Conservation (phyloP, 2,329 filamentous ascomycete species). For the Penicillium palitans region DNA sequence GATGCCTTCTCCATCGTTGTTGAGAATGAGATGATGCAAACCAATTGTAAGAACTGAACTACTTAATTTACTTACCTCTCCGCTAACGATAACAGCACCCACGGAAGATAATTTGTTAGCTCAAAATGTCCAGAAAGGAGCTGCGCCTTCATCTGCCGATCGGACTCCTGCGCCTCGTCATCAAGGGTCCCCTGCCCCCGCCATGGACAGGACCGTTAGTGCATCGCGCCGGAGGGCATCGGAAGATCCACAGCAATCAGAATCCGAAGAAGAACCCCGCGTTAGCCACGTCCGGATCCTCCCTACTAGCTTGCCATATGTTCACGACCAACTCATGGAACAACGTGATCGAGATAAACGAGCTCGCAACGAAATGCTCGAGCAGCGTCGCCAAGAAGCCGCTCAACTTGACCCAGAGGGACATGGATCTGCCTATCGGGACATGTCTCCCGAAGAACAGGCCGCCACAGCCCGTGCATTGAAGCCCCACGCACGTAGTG, state of each 20-base stretch:
- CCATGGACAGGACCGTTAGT: slow-evolving; percentile 27
- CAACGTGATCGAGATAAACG: slow-evolving; percentile 40
- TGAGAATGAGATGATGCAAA: slow-evolving; percentile 96
- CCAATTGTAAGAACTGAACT: slow-evolving; percentile 69
- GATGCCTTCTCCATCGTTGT: slow-evolving; percentile 97
- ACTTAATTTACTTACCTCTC: not conserved
- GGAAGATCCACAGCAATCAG: slow-evolving; percentile 27
- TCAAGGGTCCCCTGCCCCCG: slow-evolving; percentile 22
- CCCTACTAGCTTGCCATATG: slow-evolving; percentile 84
- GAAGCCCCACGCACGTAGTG: slow-evolving; percentile 78
- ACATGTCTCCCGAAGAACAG: slow-evolving; percentile 65
- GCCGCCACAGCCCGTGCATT: slow-evolving; percentile 77
- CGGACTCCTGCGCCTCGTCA: slow-evolving; percentile 21
- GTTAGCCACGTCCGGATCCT: slow-evolving; percentile 88
- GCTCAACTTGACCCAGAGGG: slow-evolving; percentile 23
- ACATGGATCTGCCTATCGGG: slow-evolving; percentile 22
- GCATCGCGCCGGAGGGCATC: slow-evolving; percentile 28
- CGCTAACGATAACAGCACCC: slow-evolving; percentile 32
- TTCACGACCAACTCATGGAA: slow-evolving; percentile 89
- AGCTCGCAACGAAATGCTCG: slow-evolving; percentile 41
- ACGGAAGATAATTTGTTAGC: slow-evolving; percentile 39
- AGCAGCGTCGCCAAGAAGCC: slow-evolving; percentile 45
- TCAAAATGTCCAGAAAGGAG: slow-evolving; percentile 22
- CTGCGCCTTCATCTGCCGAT: slow-evolving; percentile 34
- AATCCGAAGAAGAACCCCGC: slow-evolving; percentile 50